Evolutionary conservation across 176 grass and related monocot genomes (phyloP).

Genomic region (Zoysia pacifica): DNA sequence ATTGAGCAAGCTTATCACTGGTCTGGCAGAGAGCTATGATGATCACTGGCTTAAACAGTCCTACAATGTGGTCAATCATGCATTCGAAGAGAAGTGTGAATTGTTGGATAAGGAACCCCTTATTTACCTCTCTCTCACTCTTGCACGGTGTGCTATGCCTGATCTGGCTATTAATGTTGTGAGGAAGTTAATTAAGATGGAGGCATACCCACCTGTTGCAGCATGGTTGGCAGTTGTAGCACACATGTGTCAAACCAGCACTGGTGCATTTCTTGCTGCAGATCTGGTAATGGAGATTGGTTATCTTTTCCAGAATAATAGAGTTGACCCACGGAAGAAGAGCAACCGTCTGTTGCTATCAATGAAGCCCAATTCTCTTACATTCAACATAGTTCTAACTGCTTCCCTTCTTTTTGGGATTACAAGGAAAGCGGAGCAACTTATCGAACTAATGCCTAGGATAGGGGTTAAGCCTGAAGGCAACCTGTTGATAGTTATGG

Average conservation of each 20-base stretch:
- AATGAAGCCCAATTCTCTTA: constrained; percentile 77
- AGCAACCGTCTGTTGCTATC: constrained; percentile 61
- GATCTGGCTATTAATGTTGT: constrained; percentile 72
- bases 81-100: constrained; percentile 46
- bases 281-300: constrained; percentile 85
- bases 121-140: constrained; percentile 71
- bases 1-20: constrained; percentile 69
- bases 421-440: constrained; percentile 77
- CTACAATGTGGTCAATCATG: constrained; percentile 58
- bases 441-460: constrained; percentile 79
- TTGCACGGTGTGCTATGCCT: constrained; percentile 54
- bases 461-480: constrained; percentile 67
- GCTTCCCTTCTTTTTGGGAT: constrained; percentile 72
- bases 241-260: constrained; percentile 73
- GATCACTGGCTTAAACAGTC: constrained; percentile 62
- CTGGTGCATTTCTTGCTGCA: constrained; percentile 60
- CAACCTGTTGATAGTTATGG: constrained; percentile 70
- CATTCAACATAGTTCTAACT: constrained; percentile 66
- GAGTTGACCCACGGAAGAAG: constrained; percentile 74
- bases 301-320: constrained; percentile 78
- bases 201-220: constrained; percentile 66
- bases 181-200: constrained; percentile 78
- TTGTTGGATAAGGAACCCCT: constrained; percentile 74
- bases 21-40: constrained; percentile 65
- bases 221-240: constrained; percentile 69